Base-by-base conservation (phyloP, 495 filamentous ascomycete species). In the Xylaria intraflava region DNA sequence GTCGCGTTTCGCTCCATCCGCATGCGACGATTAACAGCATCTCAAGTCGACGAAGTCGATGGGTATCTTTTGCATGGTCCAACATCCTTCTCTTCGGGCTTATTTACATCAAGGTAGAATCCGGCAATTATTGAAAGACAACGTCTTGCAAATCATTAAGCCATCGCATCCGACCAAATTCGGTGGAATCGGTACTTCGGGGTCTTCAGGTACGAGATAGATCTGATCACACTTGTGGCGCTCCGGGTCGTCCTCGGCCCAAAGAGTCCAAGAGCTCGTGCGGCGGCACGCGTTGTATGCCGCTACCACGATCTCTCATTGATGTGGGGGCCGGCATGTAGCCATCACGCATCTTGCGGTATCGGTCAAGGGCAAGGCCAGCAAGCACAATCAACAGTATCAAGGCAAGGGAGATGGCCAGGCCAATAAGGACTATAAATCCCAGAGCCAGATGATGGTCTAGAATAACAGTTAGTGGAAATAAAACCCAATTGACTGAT, bases 401-500 rank as follows among this genome's bases (percentile, higher is more conserved):
- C 54, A 91, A 80, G 43, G 78, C 90, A 7, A 97, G 81, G 0
- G 93, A 84, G 55, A 93, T 88, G 42, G 86, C 95, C 50, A 99
- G 85, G n/a, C 83, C 86, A 42, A 99, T 91, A 27, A 99, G 78
- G 14, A 96, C 87, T 27, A 96, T 79, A 57, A 95, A 91, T 31
- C 89, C 94, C 53, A 87, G 77, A 9, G 89, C 87, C 55, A 93
- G 79, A 64, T 81, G 76, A 54, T 73, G 66, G 56, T 69, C 81
- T 66, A 38, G 10, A 20, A 49, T 2, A 29, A 78, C 62, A 49
- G 50, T 67, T 61, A 53, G 60, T 53, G 33, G 47, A 49, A 55
- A 60, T 38, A 50, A 56, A 59, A 45, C 41, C 41, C 58, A 20
- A 56, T 42, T 59, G 61, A 57, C 29, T 55, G 65, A 33, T 64